Percentiles rank a stretch among this genome's conserved stretches.
These are phyloP conservation scores for Pholiota adiposa DNA, from an alignment of 1,284 basidiomycete species.

Conservation along the genomic window DNA sequence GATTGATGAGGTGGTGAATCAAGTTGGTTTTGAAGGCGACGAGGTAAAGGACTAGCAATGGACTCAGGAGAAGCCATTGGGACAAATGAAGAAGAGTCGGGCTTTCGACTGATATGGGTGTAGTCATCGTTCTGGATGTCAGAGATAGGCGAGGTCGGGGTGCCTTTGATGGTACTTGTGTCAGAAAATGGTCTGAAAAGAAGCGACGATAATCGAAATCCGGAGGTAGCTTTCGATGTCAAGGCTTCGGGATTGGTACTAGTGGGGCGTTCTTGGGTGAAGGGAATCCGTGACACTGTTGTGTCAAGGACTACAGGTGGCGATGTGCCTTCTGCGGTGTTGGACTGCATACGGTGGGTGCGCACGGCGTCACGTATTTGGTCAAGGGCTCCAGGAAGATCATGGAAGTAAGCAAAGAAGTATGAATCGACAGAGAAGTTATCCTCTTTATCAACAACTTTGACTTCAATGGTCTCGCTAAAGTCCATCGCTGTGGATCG, in stretches of 20 bases:
- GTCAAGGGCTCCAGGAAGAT: conserved; percentile 75
- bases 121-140: conserved; percentile 60
- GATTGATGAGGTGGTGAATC: conserved; percentile 27
- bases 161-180: conserved; percentile 38
- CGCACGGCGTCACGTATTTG: conserved; percentile 79
- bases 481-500: conserved; percentile 89
- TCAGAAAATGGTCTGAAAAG: conserved; percentile 71
- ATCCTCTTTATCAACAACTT: conserved; percentile 85
- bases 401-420: conserved; percentile 91
- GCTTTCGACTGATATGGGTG: conserved; percentile 65
- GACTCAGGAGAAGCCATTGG: conserved; percentile 52
- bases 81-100: conserved; percentile 60
- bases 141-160: conserved; percentile 33
- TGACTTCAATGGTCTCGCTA: conserved; percentile 92
- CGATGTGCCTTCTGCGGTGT: conserved; percentile 40
- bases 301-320: conserved; percentile 67
- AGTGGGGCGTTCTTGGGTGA: conserved; percentile 41
- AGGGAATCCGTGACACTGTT: conserved; percentile 51
- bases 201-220: conserved; percentile 63
- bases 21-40: conserved; percentile 21
- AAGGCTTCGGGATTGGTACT: conserved; percentile 32
- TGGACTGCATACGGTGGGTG: conserved; percentile 45
- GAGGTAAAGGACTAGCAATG: conserved; percentile 18
- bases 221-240: conserved; percentile 40
- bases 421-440: conserved; percentile 85